phyloP scores from a whole-genome alignment of 2,329 filamentous ascomycete species.

The Aureobasidium vineae region DNA sequence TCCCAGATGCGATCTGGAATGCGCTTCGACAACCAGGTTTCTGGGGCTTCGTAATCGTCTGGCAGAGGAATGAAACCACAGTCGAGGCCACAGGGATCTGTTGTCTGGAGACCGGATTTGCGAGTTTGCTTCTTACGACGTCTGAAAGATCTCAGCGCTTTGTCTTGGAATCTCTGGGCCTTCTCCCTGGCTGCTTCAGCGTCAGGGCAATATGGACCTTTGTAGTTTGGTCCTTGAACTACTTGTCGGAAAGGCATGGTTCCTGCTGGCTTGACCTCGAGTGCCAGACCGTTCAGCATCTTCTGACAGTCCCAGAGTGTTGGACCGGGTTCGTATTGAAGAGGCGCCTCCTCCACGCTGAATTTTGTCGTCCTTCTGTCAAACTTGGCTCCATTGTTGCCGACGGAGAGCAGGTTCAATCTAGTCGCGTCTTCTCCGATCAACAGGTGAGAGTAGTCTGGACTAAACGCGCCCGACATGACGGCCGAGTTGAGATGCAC shows the following conservation, averaged over 20 bases:
- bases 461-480: constrained; percentile 58
- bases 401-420: constrained; percentile 52
- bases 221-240: constrained; percentile 47
- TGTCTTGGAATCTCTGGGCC: background rate
- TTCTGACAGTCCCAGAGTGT: constrained; percentile 29
- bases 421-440: constrained; percentile 58
- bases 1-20: constrained; percentile 43
- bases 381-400: constrained; percentile 30
- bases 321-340: constrained; percentile 16
- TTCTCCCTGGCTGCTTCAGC: background rate
- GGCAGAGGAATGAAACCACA: constrained; percentile 37
- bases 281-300: constrained; percentile 38
- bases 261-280: constrained; percentile 43
- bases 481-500: constrained; percentile 53
- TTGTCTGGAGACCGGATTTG: constrained; percentile 31
- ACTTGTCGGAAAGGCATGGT: constrained; percentile 46
- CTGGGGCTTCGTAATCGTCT: constrained; percentile 28
- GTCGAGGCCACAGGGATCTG: constrained; percentile 33
- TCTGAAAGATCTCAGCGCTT: constrained; percentile 17
- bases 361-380: constrained; percentile 36
- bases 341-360: constrained; percentile 29
- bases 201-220: background rate
- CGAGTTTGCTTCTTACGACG: constrained; percentile 21
- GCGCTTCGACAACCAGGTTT: constrained; percentile 45
- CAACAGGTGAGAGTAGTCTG: constrained; percentile 55